Conservation (phyloP, 2,329 filamentous ascomycete species). For the Ascochyta lentis region DNA sequence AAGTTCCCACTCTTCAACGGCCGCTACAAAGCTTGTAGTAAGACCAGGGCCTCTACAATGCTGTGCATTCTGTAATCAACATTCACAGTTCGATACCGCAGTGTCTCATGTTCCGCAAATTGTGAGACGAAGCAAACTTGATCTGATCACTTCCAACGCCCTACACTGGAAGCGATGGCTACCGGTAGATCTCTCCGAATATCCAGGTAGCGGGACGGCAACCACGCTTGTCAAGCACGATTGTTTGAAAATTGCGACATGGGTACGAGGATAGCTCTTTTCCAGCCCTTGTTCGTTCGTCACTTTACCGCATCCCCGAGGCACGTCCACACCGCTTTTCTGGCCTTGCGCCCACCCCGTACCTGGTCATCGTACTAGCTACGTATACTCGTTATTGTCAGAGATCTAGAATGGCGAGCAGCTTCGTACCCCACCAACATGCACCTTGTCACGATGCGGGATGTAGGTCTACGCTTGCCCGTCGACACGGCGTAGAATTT, state of each 20-base stretch:
- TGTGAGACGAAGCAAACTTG: not conserved
- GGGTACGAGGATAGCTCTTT: not conserved
- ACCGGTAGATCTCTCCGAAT: too few relatives aligned
- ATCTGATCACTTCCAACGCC: not conserved
- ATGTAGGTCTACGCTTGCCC: too few relatives aligned
- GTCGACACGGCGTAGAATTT: not conserved
- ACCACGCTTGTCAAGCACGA: not conserved
- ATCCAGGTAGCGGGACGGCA: not conserved
- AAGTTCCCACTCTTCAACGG: too few relatives aligned
- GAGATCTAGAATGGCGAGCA: not conserved
- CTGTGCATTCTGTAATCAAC: not conserved
- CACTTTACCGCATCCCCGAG: conserved; percentile 28
- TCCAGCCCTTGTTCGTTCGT: conserved; percentile 2
- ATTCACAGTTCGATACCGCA: not conserved
- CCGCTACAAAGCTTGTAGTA: not conserved
- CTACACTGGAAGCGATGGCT: not conserved
- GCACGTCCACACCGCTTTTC: conserved; percentile 33
- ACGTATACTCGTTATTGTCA: not conserved
- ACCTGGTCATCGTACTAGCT: not conserved
- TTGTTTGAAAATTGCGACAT: not conserved
- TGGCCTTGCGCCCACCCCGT: not conserved
- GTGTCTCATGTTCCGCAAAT: not conserved
- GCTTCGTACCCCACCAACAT: not conserved
- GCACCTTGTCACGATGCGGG: too few relatives aligned
- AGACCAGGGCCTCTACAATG: not conserved